Percentiles rank a stretch among this genome's conserved stretches.
Conservation (phyloP, 2,329 filamentous ascomycete species). For the Ambrosiella cleistominuta region DNA sequence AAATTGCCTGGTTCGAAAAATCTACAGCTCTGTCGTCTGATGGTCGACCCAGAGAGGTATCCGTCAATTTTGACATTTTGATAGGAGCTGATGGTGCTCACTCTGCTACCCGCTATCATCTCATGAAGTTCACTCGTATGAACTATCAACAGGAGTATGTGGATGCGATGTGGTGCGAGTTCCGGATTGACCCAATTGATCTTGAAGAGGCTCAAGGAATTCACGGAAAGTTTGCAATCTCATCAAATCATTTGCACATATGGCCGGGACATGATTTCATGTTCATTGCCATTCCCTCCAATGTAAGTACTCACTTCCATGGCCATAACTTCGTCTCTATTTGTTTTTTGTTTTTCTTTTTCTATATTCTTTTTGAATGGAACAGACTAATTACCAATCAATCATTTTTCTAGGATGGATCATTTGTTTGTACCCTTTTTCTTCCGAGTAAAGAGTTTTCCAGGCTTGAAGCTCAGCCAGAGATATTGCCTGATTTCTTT, state of each 20-base stretch:
- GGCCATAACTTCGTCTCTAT: not conserved
- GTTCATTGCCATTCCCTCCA: conserved; percentile 89
- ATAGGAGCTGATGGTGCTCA: conserved; percentile 92
- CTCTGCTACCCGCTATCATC: conserved; percentile 72
- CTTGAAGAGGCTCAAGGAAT: conserved; percentile 23
- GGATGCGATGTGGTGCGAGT: conserved; percentile 94
- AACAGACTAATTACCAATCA: not conserved
- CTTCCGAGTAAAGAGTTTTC: conserved; percentile 55
- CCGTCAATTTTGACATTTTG: conserved; percentile 78
- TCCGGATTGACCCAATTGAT: conserved; percentile 48
- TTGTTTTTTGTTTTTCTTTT: not conserved
- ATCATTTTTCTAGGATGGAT: conserved; percentile 44
- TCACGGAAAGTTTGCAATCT: conserved; percentile 49
- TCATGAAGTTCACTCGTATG: conserved; percentile 91
- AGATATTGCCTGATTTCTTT: conserved; percentile 54
- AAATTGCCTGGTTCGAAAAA: conserved; percentile 75
- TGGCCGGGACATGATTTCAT: conserved; percentile 91
- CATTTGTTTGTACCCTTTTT: conserved; percentile 91
- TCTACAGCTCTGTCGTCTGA: conserved; percentile 8
- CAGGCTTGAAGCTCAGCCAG: conserved; percentile 44
- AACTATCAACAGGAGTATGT: conserved; percentile 90
- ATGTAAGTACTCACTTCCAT: conserved; percentile 24
- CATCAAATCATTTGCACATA: conserved; percentile 87
- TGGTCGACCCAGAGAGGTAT: conserved; percentile 48
- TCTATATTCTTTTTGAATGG: not conserved